Conservation (phyloP, 1,284 basidiomycete genomes). For the Rhodotorula mucilaginosa region DNA sequence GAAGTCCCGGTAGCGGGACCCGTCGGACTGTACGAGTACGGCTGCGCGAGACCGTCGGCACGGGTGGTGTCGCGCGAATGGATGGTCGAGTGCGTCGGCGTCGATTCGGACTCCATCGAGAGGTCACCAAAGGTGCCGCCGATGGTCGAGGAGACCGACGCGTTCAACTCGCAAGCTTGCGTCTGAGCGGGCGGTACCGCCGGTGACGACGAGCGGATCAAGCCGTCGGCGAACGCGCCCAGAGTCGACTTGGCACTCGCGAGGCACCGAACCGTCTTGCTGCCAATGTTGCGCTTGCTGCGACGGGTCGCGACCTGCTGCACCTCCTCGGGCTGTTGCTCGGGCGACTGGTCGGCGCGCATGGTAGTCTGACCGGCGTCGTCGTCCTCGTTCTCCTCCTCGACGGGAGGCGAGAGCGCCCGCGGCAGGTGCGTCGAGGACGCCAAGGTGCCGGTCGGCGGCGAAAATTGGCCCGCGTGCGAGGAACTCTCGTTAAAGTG, state of each 20-base stretch:
- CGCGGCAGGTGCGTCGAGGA: slow-evolving; percentile 1
- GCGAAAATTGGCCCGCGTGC: neutral
- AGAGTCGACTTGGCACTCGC: slow-evolving; percentile 22
- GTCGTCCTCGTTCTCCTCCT: slow-evolving; percentile 23
- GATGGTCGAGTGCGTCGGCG: slow-evolving; percentile 35
- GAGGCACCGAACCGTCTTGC: slow-evolving; percentile 29
- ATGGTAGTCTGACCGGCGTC: neutral
- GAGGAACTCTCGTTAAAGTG: slow-evolving; percentile 13
- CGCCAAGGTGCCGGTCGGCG: neutral
- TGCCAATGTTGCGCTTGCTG: slow-evolving; percentile 16
- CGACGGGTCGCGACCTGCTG: slow-evolving; percentile 8
- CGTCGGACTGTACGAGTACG: slow-evolving; percentile 23
- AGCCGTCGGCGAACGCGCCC: slow-evolving; percentile 16
- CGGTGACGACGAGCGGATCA: slow-evolving; percentile 1
- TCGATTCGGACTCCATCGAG: slow-evolving; percentile 36
- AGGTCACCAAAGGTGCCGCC: slow-evolving; percentile 27
- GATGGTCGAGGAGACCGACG: slow-evolving; percentile 3
- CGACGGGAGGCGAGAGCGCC: slow-evolving; percentile 14
- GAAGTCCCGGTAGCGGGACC: neutral
- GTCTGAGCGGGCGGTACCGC: neutral
- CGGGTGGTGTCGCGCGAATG: slow-evolving; percentile 21
- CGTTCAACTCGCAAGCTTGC: neutral
- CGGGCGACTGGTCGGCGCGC: slow-evolving; percentile 11
- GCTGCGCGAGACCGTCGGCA: slow-evolving; percentile 10
- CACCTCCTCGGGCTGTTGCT: slow-evolving; percentile 4